Evolutionary conservation across 2,329 filamentous ascomycete species (phyloP).

Genomic region (Phoma herbarum): DNA sequence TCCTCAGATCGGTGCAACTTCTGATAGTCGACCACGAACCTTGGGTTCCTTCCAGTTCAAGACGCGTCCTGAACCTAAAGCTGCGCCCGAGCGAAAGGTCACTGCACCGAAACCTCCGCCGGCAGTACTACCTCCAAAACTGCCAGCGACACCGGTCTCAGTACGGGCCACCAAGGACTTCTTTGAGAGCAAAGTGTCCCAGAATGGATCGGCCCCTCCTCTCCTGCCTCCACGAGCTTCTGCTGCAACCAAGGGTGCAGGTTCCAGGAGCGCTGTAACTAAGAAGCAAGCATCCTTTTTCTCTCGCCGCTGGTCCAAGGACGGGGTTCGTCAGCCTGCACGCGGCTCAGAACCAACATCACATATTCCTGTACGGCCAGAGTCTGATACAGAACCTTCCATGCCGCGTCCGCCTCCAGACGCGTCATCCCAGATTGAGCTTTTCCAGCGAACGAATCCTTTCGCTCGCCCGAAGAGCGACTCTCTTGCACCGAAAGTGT

Average conservation of each 20-base stretch:
- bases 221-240: conserved; percentile 22
- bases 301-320: conserved; percentile 2
- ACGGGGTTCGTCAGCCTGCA: conserved; percentile 6
- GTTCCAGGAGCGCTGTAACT: conserved; percentile 5
- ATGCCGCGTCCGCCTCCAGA: conserved; percentile 22
- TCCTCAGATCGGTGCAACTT: conserved; percentile 33
- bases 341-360: conserved; percentile 8
- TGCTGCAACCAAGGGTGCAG: conserved; percentile 14
- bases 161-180: conserved; percentile 40
- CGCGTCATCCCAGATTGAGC: conserved; percentile 13
- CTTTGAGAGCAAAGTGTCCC: conserved; percentile 41
- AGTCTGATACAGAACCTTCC: conserved; percentile 7
- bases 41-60: conserved; percentile 30
- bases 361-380: background rate
- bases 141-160: conserved; percentile 29
- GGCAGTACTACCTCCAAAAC: conserved; percentile 15
- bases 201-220: conserved; percentile 22
- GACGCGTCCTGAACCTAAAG: conserved; percentile 25
- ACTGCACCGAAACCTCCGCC: conserved; percentile 13
- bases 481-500: conserved; percentile 13
- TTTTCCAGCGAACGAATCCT: conserved; percentile 21
- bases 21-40: conserved; percentile 31
- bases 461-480: conserved; percentile 20
- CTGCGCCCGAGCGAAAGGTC: conserved; percentile 22
- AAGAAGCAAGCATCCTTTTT: conserved; percentile 3